Percentiles rank a stretch among this genome's conserved stretches.
These are phyloP conservation scores for Penicillium daleae DNA, from an alignment of 495 filamentous ascomycete species.

Conservation along the genomic window DNA sequence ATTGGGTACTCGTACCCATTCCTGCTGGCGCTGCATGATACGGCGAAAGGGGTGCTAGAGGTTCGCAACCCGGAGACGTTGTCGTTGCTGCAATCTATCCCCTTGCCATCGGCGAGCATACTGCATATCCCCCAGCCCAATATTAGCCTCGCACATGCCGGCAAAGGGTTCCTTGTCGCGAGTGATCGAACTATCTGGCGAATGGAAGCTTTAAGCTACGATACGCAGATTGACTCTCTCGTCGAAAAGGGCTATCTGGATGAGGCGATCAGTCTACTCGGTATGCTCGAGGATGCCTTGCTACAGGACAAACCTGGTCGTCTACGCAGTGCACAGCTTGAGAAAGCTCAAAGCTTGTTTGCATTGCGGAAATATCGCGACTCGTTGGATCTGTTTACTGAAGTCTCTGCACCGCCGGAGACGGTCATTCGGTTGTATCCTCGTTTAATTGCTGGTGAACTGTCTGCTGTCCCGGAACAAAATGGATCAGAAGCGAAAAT, in stretches of 20 bases:
- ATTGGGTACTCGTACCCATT: slow-evolving; percentile 97
- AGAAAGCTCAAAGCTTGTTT: slow-evolving; percentile 87
- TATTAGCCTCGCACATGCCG: slow-evolving; percentile 88
- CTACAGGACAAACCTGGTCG: slow-evolving; percentile 80
- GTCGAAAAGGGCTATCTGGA: slow-evolving; percentile 77
- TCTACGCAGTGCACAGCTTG: slow-evolving; percentile 80
- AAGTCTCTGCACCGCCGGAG: slow-evolving; percentile 86
- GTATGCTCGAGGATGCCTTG: slow-evolving; percentile 90
- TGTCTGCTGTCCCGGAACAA: slow-evolving; percentile 61
- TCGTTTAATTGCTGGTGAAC: slow-evolving; percentile 77
- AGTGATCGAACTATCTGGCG: slow-evolving; percentile 93
- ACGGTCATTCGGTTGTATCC: slow-evolving; percentile 87
- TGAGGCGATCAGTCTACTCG: slow-evolving; percentile 87
- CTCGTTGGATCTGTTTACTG: slow-evolving; percentile 88
- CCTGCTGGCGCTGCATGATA: slow-evolving; percentile 80
- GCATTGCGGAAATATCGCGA: slow-evolving; percentile 79
- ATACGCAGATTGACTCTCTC: slow-evolving; percentile 85
- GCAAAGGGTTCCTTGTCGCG: slow-evolving; percentile 88
- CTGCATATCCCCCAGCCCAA: slow-evolving; percentile 95
- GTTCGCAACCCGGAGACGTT: slow-evolving; percentile 92
- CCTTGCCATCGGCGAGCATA: slow-evolving; percentile 75
- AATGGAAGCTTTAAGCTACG: slow-evolving; percentile 92
- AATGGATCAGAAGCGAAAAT: slow-evolving; percentile 47
- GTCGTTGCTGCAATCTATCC: slow-evolving; percentile 81
- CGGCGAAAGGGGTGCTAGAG: slow-evolving; percentile 84